Conservation (phyloP, 176 grass and related monocot genomes). For the Miscanthus lutarioriparius region DNA sequence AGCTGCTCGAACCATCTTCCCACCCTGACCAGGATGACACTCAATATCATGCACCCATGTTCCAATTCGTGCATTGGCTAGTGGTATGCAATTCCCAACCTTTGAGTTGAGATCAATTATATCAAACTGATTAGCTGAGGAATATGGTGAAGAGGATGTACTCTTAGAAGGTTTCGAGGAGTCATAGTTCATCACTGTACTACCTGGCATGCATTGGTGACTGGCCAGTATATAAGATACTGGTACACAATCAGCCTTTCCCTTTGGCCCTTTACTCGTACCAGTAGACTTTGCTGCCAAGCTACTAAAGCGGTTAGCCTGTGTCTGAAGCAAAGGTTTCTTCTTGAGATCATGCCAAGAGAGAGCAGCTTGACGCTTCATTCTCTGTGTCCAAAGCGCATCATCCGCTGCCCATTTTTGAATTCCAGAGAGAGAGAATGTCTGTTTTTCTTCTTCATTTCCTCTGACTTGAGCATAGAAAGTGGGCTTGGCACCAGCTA, state of each 20-base stretch:
- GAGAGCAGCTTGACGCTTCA: slow-evolving; percentile 17
- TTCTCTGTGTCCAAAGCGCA: slow-evolving; percentile 1
- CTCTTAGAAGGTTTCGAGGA: neutral
- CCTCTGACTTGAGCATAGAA: neutral
- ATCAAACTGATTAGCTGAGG: slow-evolving; percentile 10
- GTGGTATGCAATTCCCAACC: slow-evolving; percentile 9
- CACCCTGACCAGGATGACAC: slow-evolving; percentile 15
- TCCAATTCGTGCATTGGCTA: slow-evolving; percentile 6
- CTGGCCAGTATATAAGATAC: slow-evolving; percentile 22
- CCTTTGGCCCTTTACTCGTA: neutral
- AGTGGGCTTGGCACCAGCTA: neutral
- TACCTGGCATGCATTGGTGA: slow-evolving; percentile 5
- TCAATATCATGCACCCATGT: slow-evolving; percentile 4
- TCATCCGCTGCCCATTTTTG: neutral
- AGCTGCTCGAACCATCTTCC: slow-evolving; percentile 19
- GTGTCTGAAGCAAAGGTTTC: neutral
- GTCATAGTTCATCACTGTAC: slow-evolving; percentile 19
- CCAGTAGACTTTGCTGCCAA: neutral
- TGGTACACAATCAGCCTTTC: neutral
- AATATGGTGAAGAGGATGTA: neutral
- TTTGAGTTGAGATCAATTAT: slow-evolving; percentile 16
- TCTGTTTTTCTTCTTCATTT: neutral
- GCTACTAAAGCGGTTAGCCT: neutral
- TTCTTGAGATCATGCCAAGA: slow-evolving; percentile 25
- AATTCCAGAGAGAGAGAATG: neutral